These are phyloP conservation scores for Naganishia antarctica DNA, from an alignment of 768 basidiomycete genomes.

Conservation along the genomic window DNA sequence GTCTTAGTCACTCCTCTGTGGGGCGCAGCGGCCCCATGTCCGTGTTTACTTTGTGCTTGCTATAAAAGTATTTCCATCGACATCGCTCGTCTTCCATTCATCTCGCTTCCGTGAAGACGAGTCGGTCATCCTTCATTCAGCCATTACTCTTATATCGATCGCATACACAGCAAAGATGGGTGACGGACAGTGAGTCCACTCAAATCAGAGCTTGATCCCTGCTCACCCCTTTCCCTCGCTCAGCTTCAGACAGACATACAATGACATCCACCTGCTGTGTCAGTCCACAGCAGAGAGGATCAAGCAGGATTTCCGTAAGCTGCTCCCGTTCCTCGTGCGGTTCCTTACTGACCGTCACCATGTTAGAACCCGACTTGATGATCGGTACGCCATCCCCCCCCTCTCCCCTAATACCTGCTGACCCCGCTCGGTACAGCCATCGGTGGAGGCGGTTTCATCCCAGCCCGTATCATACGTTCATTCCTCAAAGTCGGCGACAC, in stretches of 20 bases:
- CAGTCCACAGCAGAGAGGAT: conserved; percentile 64
- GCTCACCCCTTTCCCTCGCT: neutral
- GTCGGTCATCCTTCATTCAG: no score
- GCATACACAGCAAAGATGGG: neutral
- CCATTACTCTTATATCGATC: no score
- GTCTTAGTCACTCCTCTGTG: no score
- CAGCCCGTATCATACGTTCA: conserved; percentile 86
- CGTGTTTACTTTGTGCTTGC: no score
- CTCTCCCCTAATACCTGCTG: neutral
- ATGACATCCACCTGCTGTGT: conserved; percentile 83
- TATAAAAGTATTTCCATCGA: no score
- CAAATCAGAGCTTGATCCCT: neutral
- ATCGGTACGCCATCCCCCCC: conserved; percentile 24
- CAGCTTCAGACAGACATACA: conserved; percentile 68
- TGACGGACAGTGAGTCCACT: conserved; percentile 20
- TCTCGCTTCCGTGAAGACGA: no score
- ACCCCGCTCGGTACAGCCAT: conserved; percentile 32
- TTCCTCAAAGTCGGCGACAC: conserved; percentile 68
- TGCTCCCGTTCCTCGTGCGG: no score
- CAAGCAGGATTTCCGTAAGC: conserved; percentile 61
- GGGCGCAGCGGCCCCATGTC: no score
- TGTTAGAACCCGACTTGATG: conserved; percentile 32
- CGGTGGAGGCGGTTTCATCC: conserved; percentile 75
- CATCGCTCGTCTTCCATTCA: no score
- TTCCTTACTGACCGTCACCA: no score